Base-by-base conservation (phyloP, 352 stramenopile species). In the Globisporangium spinosum region DNA sequence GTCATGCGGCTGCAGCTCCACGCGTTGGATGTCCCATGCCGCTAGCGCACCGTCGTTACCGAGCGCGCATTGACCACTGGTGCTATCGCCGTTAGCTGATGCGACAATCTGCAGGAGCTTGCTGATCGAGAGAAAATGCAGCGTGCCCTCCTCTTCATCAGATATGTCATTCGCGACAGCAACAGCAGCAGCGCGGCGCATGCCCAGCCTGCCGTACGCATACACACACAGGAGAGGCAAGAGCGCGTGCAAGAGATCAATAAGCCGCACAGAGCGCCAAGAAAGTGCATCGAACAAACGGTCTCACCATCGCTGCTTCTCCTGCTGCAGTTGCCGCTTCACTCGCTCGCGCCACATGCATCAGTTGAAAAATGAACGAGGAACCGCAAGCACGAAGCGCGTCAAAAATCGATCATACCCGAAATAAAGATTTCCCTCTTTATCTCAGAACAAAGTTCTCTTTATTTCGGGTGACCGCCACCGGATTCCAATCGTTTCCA, bases 271-370 rank as follows among this genome's bases (percentile, higher is more conserved):
- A 58, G 8, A 27, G 12, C 23, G 22, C 23, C 7, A 1, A 35
- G 49, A 55, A 27, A 58, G 53, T 12, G 23, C 53, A 29, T 43
- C 15, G 53, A 5, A 40, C 27, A 29, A 29, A 17, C 25, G 7
- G 12, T 13, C 32, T 59, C 51, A 68, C 62, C 62, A 68, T 54
- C 25, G 62, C 62, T 61, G 62, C 54, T 61, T 43, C 22, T 68
- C 62, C 23, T 62, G 62, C 55, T 58, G 43, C 43, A 70, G 27
- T 23, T 65, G 64, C 22, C 23, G 56, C 58, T 70, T 70, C 29
- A 70, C 38, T 35, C 38, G 23, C 34, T 70, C 29, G 8, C 64
- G 64, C 64, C 45, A 59, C 64, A 70, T 64, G 40, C 25, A 29
- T 29, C 25, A 29, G 25, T 29, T 29, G 25, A 29, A 29, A 29